Evolutionary conservation across 2,329 filamentous ascomycete species (phyloP).

Genomic region (Sporothrix curviconia): DNA sequence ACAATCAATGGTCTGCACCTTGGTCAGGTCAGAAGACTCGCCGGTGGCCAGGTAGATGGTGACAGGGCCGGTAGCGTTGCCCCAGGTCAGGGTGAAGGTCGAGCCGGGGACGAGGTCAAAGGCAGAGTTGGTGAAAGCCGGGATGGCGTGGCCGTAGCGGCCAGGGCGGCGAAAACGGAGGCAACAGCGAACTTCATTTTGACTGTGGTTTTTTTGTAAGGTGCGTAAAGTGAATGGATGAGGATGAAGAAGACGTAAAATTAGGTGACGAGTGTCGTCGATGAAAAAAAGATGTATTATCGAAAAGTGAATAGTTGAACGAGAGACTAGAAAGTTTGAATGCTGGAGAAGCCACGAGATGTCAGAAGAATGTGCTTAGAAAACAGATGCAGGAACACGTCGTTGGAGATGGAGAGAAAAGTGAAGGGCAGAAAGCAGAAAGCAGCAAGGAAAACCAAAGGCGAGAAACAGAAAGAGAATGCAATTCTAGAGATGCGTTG

Average conservation of each 20-base stretch:
- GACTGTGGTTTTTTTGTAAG: constrained; percentile 17
- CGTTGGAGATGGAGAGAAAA: neutral
- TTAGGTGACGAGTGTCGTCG: neutral
- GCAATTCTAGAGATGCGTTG: constrained; percentile 1
- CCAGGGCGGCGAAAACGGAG: constrained; percentile 30
- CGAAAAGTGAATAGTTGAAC: constrained; percentile 1
- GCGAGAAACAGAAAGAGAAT: neutral
- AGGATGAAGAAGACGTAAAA: neutral
- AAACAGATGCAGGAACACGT: constrained; percentile 1
- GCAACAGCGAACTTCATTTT: constrained; percentile 37
- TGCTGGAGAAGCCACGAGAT: constrained; percentile 1
- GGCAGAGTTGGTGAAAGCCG: constrained; percentile 27
- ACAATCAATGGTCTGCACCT: constrained; percentile 32
- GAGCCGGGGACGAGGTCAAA: constrained; percentile 30
- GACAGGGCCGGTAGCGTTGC: constrained; percentile 34
- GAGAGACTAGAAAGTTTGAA: constrained; percentile 10
- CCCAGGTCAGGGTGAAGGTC: constrained; percentile 41
- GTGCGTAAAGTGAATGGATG: too few relatives aligned
- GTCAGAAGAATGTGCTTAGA: too few relatives aligned
- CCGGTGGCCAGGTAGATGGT: constrained; percentile 38
- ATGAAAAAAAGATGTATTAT: neutral
- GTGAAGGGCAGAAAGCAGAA: neutral
- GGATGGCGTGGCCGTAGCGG: constrained; percentile 26
- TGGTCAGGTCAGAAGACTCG: constrained; percentile 28
- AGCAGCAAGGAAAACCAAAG: neutral